These are phyloP conservation scores for Puccinia horiana DNA, from an alignment of 1,284 basidiomycete genomes.

Conservation along the genomic window DNA sequence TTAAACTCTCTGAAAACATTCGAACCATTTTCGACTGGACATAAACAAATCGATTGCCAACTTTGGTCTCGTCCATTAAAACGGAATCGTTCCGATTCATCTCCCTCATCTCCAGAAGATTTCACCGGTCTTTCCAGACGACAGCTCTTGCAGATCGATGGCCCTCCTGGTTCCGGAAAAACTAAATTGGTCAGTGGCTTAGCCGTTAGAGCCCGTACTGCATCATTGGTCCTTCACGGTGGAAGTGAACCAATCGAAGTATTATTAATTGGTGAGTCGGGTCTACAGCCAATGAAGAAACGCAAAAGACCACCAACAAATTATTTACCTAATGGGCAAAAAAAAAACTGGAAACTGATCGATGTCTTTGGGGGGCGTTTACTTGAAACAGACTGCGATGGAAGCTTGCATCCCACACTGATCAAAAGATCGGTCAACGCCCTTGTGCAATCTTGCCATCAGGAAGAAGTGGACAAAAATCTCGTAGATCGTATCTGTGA, in stretches of 20 bases:
- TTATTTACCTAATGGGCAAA: not conserved
- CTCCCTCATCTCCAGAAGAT: not conserved
- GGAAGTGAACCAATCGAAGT: conserved; percentile 23
- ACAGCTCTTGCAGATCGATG: conserved; percentile 33
- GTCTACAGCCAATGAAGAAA: not conserved
- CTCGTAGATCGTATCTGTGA: conserved; percentile 21
- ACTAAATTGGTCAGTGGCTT: conserved; percentile 31
- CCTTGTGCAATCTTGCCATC: conserved; percentile 12
- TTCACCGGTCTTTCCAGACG: conserved; percentile 18
- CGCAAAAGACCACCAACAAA: not conserved
- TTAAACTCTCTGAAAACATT: conserved; percentile 13
- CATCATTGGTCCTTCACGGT: conserved; percentile 10
- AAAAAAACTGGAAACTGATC: not conserved
- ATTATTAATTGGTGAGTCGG: conserved; percentile 27
- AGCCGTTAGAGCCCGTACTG: conserved; percentile 19
- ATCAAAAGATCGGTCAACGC: conserved; percentile 1
- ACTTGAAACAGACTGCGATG: conserved; percentile 32
- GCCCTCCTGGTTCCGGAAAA: conserved; percentile 40
- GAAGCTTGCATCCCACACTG: conserved; percentile 1
- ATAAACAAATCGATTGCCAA: conserved; percentile 4
- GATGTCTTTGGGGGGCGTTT: not conserved
- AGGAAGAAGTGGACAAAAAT: not conserved
- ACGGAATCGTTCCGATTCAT: conserved; percentile 10
- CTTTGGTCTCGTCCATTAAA: conserved; percentile 14
- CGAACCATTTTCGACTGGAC: conserved; percentile 17